Evolutionary conservation across 2,329 filamentous ascomycete genomes (phyloP).

Genomic region (Cadophora malorum): DNA sequence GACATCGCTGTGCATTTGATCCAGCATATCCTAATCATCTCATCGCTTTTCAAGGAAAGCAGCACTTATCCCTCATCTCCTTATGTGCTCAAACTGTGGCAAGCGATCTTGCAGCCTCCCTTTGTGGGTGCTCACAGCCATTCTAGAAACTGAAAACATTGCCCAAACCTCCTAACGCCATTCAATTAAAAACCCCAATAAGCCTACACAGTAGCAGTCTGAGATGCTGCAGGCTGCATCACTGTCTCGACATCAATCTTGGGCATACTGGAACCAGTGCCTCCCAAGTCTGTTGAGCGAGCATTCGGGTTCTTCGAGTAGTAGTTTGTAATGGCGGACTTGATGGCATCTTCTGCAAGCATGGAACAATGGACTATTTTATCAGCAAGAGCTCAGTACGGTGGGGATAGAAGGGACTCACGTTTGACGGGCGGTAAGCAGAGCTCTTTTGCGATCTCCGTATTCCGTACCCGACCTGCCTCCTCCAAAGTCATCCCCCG

Average conservation of each 20-base stretch:
- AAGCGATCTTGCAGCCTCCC: slow-evolving; percentile 11
- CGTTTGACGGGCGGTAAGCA: slow-evolving; percentile 87
- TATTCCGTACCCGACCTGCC: slow-evolving; percentile 91
- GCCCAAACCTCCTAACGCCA: slow-evolving; percentile 23
- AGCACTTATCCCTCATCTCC: background rate
- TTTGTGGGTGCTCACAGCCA: slow-evolving; percentile 10
- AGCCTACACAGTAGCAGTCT: slow-evolving; percentile 38
- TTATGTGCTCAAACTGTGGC: background rate
- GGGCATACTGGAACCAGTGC: slow-evolving; percentile 73
- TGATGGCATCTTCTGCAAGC: slow-evolving; percentile 92
- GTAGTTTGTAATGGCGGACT: slow-evolving; percentile 89
- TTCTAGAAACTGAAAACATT: slow-evolving; percentile 20
- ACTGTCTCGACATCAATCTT: slow-evolving; percentile 67
- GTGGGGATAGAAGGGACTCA: slow-evolving; percentile 53
- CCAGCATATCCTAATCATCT: slow-evolving; percentile 2
- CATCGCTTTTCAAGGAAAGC: background rate
- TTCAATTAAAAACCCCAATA: slow-evolving; percentile 8
- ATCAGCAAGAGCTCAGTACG: slow-evolving; percentile 39
- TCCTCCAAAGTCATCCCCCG: slow-evolving; percentile 96
- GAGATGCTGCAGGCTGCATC: slow-evolving; percentile 47
- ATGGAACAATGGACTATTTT: slow-evolving; percentile 83
- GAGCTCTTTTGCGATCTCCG: slow-evolving; percentile 96
- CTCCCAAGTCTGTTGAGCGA: slow-evolving; percentile 75
- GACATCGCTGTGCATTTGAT: slow-evolving; percentile 13
- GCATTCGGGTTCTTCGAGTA: slow-evolving; percentile 87